Evolutionary conservation across 306 rosid species (phyloP).

Genomic region (Purshia tridentata): DNA sequence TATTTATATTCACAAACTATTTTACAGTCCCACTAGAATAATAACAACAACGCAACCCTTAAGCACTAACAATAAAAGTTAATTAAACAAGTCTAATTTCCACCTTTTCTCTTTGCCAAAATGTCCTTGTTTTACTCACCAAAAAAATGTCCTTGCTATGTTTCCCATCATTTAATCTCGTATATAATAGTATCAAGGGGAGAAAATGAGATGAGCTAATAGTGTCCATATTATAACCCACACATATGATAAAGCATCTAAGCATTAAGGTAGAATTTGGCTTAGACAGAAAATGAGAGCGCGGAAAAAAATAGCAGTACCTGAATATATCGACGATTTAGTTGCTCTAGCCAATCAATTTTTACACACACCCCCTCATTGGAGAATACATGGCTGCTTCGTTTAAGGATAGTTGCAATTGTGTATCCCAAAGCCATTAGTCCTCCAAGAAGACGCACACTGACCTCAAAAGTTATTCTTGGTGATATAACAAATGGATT

Average conservation of each 20-base stretch:
- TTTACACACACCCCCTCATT: conserved; percentile 73
- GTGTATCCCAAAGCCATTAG: conserved; percentile 99
- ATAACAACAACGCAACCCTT: background rate
- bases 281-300: background rate
- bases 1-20: background rate
- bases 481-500: conserved; percentile 96
- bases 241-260: background rate
- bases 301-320: conserved; percentile 35
- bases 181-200: background rate
- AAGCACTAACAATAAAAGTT: background rate
- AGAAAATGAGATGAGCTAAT: background rate
- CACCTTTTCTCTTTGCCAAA: background rate
- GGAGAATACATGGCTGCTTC: conserved; percentile 82
- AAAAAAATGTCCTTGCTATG: background rate
- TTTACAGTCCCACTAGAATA: conserved; percentile 1
- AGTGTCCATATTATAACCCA: background rate
- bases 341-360: conserved; percentile 96
- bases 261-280: conserved; percentile 4
- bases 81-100: background rate
- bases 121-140: too few species aligned
- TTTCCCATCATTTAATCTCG: background rate
- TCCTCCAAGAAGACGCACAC: conserved; percentile 99
- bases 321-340: conserved; percentile 87
- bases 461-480: conserved; percentile 98
- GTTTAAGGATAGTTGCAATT: conserved; percentile 89